These are phyloP conservation scores for Debaryomyces hansenii DNA, from an alignment of 805 yeast genomes.

Conservation along the genomic window DNA sequence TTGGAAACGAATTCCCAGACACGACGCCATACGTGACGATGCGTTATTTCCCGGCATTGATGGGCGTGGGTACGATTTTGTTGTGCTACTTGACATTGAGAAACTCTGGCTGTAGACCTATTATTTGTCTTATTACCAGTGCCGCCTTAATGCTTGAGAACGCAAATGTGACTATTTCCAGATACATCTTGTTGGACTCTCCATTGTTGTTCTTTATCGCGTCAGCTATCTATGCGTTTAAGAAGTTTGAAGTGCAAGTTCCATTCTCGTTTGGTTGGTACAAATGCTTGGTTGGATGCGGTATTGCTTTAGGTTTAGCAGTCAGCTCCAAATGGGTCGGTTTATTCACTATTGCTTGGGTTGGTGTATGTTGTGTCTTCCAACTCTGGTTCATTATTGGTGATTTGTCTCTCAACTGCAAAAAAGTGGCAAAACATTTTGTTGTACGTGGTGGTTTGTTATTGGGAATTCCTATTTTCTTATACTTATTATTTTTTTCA, in stretches of 20 bases:
- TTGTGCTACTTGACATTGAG: constrained; percentile 68
- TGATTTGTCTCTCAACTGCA: constrained; percentile 55
- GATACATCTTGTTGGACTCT: constrained; percentile 73
- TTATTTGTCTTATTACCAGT: constrained; percentile 59
- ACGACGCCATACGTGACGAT: constrained; percentile 63
- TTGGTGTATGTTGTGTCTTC: constrained; percentile 59
- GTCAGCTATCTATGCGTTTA: constrained; percentile 61
- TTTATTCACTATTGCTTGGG: constrained; percentile 76
- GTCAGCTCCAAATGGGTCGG: constrained; percentile 84
- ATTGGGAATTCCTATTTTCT: constrained; percentile 55
- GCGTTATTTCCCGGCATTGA: constrained; percentile 68
- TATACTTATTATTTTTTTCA: constrained; percentile 61
- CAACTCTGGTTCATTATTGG: constrained; percentile 74
- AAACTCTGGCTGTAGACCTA: constrained; percentile 67
- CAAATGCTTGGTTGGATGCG: constrained; percentile 61
- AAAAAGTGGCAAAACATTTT: constrained; percentile 46
- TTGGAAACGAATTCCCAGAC: constrained; percentile 63
- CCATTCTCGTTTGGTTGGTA: constrained; percentile 63
- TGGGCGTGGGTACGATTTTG: constrained; percentile 68
- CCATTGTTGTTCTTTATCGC: constrained; percentile 80
- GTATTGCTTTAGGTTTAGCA: constrained; percentile 71
- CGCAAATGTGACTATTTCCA: constrained; percentile 67
- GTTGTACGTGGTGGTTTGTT: constrained; percentile 51
- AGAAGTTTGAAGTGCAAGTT: constrained; percentile 62
- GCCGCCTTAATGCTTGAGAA: constrained; percentile 63